phyloP scores from a whole-genome alignment of 148 eudicot genomes.

The Fagopyrum tataricum region DNA sequence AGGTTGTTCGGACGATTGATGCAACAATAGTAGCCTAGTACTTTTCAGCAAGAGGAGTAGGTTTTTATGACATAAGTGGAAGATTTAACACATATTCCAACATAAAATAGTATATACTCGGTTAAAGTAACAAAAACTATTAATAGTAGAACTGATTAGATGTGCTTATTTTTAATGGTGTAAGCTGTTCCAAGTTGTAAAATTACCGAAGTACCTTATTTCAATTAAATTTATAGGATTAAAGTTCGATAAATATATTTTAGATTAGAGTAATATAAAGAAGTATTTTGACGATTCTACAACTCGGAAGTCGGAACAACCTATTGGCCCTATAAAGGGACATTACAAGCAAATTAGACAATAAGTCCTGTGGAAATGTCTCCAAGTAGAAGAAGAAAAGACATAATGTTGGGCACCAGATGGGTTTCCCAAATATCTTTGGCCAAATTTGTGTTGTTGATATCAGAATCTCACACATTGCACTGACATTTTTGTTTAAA shows the following conservation, averaged over 20 bases:
- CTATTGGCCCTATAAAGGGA: neutral
- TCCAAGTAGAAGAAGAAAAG: neutral
- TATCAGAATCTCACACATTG: neutral
- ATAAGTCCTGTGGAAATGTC: neutral
- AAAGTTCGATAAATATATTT: neutral
- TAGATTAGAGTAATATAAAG: neutral
- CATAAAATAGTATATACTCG: neutral
- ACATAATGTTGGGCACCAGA: neutral
- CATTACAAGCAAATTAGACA: neutral
- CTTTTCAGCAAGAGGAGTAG: too few species aligned
- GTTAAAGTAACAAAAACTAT: neutral
- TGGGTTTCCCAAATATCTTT: neutral
- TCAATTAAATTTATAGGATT: neutral
- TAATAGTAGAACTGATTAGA: neutral
- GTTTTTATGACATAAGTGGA: neutral
- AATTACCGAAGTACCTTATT: neutral
- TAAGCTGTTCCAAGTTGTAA: neutral
- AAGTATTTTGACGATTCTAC: neutral
- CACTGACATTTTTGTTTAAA: neutral
- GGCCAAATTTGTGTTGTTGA: neutral
- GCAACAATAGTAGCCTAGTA: too few species aligned
- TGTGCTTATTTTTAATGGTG: neutral
- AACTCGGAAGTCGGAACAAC: neutral
- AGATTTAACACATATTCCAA: neutral
- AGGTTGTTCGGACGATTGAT: too few species aligned